Conservation (phyloP, 2,329 filamentous ascomycete genomes). For the Fusarium multiceps region DNA sequence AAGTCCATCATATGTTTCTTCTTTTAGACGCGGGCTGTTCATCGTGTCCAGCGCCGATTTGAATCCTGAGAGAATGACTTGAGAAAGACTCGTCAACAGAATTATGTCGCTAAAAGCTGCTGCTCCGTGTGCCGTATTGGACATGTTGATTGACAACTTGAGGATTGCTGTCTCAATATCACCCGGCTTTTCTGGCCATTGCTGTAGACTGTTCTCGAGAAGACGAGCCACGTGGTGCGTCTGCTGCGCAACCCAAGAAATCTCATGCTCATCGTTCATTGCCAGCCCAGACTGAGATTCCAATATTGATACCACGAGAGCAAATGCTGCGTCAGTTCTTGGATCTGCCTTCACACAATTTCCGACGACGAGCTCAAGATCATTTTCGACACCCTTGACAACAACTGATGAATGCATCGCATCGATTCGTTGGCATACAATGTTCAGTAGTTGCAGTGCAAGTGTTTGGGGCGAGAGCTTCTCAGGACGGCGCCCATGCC, state of each 20-base stretch:
- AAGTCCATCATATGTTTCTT: slow-evolving; percentile 72
- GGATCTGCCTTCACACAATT: slow-evolving; percentile 32
- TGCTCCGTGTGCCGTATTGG: slow-evolving; percentile 83
- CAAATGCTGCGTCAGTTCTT: slow-evolving; percentile 53
- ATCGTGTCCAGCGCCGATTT: slow-evolving; percentile 60
- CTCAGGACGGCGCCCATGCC: slow-evolving; percentile 64
- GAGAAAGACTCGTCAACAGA: slow-evolving; percentile 62
- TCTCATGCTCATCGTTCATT: slow-evolving; percentile 36
- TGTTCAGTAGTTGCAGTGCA: slow-evolving; percentile 71
- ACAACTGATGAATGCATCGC: slow-evolving; percentile 46
- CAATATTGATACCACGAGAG: slow-evolving; percentile 56
- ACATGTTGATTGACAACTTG: slow-evolving; percentile 82
- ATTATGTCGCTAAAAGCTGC: slow-evolving; percentile 73
- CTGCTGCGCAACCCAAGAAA: slow-evolving; percentile 43
- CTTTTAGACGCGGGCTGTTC: slow-evolving; percentile 60
- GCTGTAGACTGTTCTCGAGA: slow-evolving; percentile 45
- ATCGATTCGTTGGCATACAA: slow-evolving; percentile 47
- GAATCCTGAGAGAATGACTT: slow-evolving; percentile 65
- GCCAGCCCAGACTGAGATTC: slow-evolving; percentile 51
- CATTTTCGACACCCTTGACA: slow-evolving; percentile 45
- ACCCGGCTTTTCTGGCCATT: slow-evolving; percentile 47
- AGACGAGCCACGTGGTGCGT: slow-evolving; percentile 47
- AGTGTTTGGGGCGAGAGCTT: slow-evolving; percentile 71
- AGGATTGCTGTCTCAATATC: slow-evolving; percentile 47
- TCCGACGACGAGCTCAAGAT: slow-evolving; percentile 44